phyloP scores from a whole-genome alignment of 2,329 filamentous ascomycete genomes.

The Aspergillus jensenii region DNA sequence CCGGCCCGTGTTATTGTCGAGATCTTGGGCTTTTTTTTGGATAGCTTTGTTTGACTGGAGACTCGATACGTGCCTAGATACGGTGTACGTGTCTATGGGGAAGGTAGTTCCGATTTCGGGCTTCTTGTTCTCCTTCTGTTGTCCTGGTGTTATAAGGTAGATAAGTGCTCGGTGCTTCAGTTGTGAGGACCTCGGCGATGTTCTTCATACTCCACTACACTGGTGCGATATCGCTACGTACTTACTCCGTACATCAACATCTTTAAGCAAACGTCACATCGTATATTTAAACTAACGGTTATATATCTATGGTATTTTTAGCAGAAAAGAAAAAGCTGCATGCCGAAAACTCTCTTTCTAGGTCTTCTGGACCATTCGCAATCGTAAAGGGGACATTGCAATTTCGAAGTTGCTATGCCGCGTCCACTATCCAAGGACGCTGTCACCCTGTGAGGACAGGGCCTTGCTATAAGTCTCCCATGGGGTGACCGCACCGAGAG shows the following conservation, averaged over 20 bases:
- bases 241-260: no score
- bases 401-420: neutral
- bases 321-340: neutral
- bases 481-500: conserved; percentile 81
- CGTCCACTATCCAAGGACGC: neutral
- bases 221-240: no score
- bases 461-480: conserved; percentile 81
- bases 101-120: neutral
- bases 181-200: no score
- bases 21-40: neutral
- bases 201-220: no score
- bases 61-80: no score
- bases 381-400: neutral
- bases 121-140: neutral
- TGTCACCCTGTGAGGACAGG: conserved; percentile 35
- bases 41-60: no score
- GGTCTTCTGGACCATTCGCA: neutral
- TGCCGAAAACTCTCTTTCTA: neutral
- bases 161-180: no score
- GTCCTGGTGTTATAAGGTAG: no score
- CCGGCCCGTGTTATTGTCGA: conserved; percentile 14
- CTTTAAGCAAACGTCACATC: neutral
- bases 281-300: neutral
- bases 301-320: conserved; percentile 1
- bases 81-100: neutral